Percentiles rank a stretch among this genome's conserved stretches.
Evolutionary conservation across 345 rosid species (phyloP).

Genomic region (Microthlaspi erraticum): DNA sequence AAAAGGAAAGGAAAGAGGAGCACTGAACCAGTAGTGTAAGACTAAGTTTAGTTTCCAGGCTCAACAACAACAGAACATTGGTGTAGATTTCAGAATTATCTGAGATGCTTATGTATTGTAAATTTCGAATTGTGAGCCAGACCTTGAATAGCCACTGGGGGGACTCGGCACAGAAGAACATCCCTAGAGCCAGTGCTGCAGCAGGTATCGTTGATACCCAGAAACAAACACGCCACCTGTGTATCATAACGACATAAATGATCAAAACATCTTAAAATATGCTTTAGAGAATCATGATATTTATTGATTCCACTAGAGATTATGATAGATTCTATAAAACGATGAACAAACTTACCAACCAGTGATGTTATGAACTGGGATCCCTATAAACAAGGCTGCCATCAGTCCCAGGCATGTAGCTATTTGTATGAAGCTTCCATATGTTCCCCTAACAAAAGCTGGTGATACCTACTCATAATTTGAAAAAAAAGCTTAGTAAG

Average conservation of each 20-base stretch:
- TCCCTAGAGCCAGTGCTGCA: constrained; percentile 72
- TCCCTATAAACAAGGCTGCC: constrained; percentile 83
- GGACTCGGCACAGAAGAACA: constrained; percentile 83
- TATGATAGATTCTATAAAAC: neutral
- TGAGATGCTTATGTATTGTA: neutral
- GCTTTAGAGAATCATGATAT: neutral
- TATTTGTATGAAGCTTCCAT: constrained; percentile 93
- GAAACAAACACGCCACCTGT: constrained; percentile 97
- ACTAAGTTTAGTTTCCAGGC: neutral
- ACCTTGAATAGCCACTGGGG: constrained; percentile 98
- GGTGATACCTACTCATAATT: constrained; percentile 75
- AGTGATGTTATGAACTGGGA: constrained; percentile 74
- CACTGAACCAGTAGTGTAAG: neutral
- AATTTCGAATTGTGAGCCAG: constrained; percentile 24
- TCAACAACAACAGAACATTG: neutral
- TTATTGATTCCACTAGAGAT: constrained; percentile 1
- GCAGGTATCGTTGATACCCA: constrained; percentile 89
- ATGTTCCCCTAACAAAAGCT: constrained; percentile 92
- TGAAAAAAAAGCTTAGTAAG: constrained; percentile 26
- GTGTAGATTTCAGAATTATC: neutral
- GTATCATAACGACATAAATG: constrained; percentile 25
- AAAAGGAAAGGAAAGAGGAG: constrained; percentile 1
- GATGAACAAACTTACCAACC: constrained; percentile 67
- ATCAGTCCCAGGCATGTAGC: constrained; percentile 94
- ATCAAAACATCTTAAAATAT: constrained; percentile 3